These are phyloP conservation scores for Talaromyces atroroseus DNA, from an alignment of 2,329 filamentous ascomycete genomes.

Conservation along the genomic window DNA sequence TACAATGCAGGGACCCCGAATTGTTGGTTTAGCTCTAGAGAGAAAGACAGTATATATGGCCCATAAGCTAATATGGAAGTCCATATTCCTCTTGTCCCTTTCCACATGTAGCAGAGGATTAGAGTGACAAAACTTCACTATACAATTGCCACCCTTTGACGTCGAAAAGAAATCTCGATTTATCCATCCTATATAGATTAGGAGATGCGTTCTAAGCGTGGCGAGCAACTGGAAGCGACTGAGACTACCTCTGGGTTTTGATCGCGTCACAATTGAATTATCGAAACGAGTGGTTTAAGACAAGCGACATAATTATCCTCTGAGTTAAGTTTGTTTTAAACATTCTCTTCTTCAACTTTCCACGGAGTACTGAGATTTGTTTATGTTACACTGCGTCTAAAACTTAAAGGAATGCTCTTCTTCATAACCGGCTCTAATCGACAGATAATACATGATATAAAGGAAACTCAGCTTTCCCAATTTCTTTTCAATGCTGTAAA, in stretches of 20 bases:
- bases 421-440: background rate
- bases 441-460: background rate
- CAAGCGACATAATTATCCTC: background rate
- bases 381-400: background rate
- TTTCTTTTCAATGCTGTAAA: constrained; percentile 33
- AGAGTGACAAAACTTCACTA: too few species aligned
- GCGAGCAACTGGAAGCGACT: background rate
- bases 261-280: background rate
- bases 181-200: too few species aligned
- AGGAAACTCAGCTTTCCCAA: constrained; percentile 22
- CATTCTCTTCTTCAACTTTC: background rate
- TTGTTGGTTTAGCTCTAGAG: too few species aligned
- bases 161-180: too few species aligned
- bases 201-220: too few species aligned
- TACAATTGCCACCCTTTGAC: too few species aligned
- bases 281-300: background rate
- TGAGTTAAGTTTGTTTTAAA: background rate
- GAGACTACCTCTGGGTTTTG: too few species aligned
- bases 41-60: too few species aligned
- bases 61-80: too few species aligned
- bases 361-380: background rate
- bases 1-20: too few species aligned
- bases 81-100: too few species aligned
- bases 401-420: background rate
- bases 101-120: too few species aligned